A percentile compares a stretch with the other conserved stretches of the same genome.
phyloP scores from a whole-genome alignment of 228 moss, liverwort and hornwort genomes.

The Sphagnum magellanicum region DNA sequence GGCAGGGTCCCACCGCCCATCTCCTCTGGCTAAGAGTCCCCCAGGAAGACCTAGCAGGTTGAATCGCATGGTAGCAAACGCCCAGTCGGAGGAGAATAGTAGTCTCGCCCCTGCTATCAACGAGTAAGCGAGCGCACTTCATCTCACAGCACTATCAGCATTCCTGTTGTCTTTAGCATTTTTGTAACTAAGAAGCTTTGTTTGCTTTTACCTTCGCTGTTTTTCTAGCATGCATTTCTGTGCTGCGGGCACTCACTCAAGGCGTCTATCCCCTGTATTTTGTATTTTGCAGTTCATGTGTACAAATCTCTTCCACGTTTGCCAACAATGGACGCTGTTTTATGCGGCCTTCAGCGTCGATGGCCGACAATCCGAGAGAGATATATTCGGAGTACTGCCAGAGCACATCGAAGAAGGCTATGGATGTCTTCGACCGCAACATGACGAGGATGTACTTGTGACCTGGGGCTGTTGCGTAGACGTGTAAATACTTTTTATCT shows the following conservation, averaged over 20 bases:
- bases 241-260: too few species aligned
- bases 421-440: conserved; percentile 49
- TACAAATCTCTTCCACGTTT: background rate
- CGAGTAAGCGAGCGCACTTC: background rate
- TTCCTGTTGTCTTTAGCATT: too few species aligned
- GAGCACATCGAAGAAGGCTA: conserved; percentile 45
- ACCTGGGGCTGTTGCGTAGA: background rate
- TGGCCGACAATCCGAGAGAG: conserved; percentile 7
- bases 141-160: background rate
- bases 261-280: background rate
- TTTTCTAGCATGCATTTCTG: too few species aligned
- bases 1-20: background rate
- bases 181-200: too few species aligned
- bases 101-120: background rate
- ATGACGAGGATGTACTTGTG: conserved; percentile 55
- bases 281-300: background rate
- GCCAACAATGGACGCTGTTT: conserved; percentile 1
- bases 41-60: conserved; percentile 30
- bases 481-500: background rate
- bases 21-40: conserved; percentile 9
- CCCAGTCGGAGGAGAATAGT: conserved; percentile 19
- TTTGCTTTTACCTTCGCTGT: too few species aligned
- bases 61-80: conserved; percentile 25
- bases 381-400: conserved; percentile 27
- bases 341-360: background rate